Evolutionary conservation across 257 asterid species (phyloP), one percentile per base, ranked within the genome.

Genomic region (Haberlea rhodopensis): DNA sequence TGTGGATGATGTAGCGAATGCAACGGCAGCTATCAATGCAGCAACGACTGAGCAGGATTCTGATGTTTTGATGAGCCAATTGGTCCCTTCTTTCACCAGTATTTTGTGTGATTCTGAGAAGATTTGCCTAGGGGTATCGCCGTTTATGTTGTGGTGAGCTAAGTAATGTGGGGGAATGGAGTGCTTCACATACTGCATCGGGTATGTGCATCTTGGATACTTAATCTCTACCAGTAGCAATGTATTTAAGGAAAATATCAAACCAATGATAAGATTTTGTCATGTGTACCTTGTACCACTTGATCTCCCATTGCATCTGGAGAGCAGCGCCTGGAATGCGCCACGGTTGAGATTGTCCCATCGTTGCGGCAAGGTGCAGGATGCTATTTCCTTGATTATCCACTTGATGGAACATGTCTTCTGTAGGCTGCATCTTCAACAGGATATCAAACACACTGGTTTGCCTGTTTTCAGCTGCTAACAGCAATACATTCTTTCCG

Each of bases 41-140:
- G 87, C 91, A 1, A 82, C 45, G 2, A 84, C 68, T 0, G 89
- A 87, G 81, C 88, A 87, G 2, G 95, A 87, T 45, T 87, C 83
- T 1, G 95, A 79, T 29, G 95, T 87, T 57, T 79, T 84, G 40
- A 66, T 66, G 20, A 87, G 75, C 95, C 95, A 87, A 0, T 71
- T 43, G 22, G 65, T 69, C n/a, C 89, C 89, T 1, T 68, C 69
- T 48, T 75, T 54, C 34, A 74, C 55, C 0, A 84, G 75, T 0
- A 45, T 21, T 11, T 57, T 49, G 23, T 86, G 89, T 18, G 81
- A 76, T 6, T 20, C 60, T 2, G 59, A 54, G 71, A 82, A 80
- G 28, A 84, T 54, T 28, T 68, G 52, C 6, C 73, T 59, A 13
- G 87, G 84, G 20, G 85, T 82, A 57, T 78, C 75, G 0, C 86